These are phyloP conservation scores for Coelastrella sp. DNA, from an alignment of 139 green algal species.

Conservation along the genomic window DNA sequence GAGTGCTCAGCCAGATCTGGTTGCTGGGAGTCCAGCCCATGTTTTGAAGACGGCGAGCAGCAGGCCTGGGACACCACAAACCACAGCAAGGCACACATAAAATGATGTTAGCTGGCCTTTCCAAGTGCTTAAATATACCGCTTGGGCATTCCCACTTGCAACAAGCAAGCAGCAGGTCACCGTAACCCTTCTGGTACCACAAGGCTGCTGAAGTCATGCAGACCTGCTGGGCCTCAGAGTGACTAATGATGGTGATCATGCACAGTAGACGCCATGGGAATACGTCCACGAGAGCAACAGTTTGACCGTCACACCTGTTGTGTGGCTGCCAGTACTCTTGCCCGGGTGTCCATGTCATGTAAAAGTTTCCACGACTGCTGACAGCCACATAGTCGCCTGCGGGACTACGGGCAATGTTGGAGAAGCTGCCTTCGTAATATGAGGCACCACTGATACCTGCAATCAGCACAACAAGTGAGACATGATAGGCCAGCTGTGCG, in stretches of 20 bases:
- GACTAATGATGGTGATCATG: too few relatives aligned
- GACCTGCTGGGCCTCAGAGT: too few relatives aligned
- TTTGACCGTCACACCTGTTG: slow-evolving; percentile 31
- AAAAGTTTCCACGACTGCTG: slow-evolving; percentile 98
- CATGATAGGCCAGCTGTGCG: too few relatives aligned
- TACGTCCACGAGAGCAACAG: too few relatives aligned
- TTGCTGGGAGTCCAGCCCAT: slow-evolving; percentile 93
- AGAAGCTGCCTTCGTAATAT: slow-evolving; percentile 98
- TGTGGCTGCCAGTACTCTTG: slow-evolving; percentile 61
- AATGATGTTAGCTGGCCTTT: too few relatives aligned
- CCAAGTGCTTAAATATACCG: too few relatives aligned
- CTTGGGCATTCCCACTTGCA: too few relatives aligned
- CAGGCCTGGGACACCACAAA: slow-evolving; percentile 78
- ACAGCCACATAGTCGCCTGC: slow-evolving; percentile 95
- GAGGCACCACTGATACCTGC: slow-evolving; percentile 94
- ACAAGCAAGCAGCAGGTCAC: too few relatives aligned
- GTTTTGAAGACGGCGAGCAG: slow-evolving; percentile 92
- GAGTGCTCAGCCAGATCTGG: slow-evolving; percentile 93
- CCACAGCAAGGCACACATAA: not conserved
- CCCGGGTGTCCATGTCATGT: slow-evolving; percentile 96
- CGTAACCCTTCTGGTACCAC: too few relatives aligned
- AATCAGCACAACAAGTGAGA: not conserved
- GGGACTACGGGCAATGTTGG: slow-evolving; percentile 84
- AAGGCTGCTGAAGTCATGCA: too few relatives aligned
- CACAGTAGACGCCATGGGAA: too few relatives aligned